Evolutionary conservation across 2,329 filamentous ascomycete species (phyloP).

Genomic region (Sclerotinia trifoliorum): DNA sequence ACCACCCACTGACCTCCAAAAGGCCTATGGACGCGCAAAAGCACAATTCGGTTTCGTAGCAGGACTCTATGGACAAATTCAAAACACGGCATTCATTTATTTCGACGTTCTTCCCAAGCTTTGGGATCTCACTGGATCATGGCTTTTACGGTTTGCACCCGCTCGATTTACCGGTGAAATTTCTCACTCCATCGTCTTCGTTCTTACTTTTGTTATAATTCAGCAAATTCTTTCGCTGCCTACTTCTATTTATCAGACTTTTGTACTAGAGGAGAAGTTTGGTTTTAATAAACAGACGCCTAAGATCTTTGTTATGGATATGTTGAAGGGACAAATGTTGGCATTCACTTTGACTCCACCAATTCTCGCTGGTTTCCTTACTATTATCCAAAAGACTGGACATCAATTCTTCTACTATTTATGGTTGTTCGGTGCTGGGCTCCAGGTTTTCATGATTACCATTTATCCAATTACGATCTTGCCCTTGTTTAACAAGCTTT

Average conservation of each 20-base stretch:
- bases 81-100: constrained; percentile 86
- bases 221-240: constrained; percentile 79
- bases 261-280: constrained; percentile 93
- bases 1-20: constrained; percentile 27
- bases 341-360: constrained; percentile 78
- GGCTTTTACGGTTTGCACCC: constrained; percentile 73
- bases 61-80: constrained; percentile 79
- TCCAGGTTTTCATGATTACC: constrained; percentile 93
- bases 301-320: constrained; percentile 81
- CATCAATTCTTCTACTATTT: constrained; percentile 97
- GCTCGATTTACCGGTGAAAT: constrained; percentile 86
- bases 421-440: constrained; percentile 84
- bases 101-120: constrained; percentile 88
- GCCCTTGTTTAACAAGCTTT: constrained; percentile 97
- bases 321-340: constrained; percentile 86
- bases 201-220: constrained; percentile 81
- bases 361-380: constrained; percentile 85
- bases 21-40: constrained; percentile 93
- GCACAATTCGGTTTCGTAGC: constrained; percentile 82
- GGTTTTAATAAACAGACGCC: constrained; percentile 99
- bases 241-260: constrained; percentile 85
- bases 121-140: constrained; percentile 76
- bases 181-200: constrained; percentile 86
- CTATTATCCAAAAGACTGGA: constrained; percentile 92
- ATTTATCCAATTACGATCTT: constrained; percentile 94